Evolutionary conservation across 352 stramenopile species (phyloP).

Genomic region (Globisporangium mamillatum): DNA sequence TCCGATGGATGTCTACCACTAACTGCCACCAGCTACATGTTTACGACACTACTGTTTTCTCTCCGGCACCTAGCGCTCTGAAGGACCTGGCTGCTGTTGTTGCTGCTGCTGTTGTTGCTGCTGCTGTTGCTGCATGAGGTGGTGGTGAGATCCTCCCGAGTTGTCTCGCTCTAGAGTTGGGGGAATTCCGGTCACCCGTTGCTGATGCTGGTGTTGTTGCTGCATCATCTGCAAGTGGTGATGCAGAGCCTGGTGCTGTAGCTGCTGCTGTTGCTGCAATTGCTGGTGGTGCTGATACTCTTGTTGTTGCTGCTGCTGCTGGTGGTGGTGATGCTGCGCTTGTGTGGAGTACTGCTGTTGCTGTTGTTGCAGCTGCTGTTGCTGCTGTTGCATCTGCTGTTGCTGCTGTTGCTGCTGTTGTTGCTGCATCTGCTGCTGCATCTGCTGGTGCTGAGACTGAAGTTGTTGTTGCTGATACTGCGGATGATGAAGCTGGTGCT

Average conservation of each 20-base stretch:
- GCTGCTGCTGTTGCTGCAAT: constrained; percentile 40
- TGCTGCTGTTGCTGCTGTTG: constrained; percentile 16
- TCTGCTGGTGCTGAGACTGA: constrained; percentile 25
- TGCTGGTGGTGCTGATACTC: constrained; percentile 44
- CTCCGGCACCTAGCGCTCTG: constrained; percentile 7
- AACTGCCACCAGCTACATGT: constrained; percentile 3
- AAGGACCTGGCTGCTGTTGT: constrained; percentile 8
- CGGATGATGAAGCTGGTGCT: constrained; percentile 32
- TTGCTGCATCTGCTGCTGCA: constrained; percentile 20
- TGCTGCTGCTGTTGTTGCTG: constrained; percentile 10
- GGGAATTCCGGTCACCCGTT: constrained; percentile 20
- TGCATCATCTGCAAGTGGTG: constrained; percentile 45
- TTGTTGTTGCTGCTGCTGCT: constrained; percentile 46
- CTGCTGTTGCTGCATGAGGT: constrained; percentile 44
- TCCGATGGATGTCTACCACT: neutral
- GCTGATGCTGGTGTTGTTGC: constrained; percentile 46
- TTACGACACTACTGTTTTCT: constrained; percentile 1
- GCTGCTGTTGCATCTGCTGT: constrained; percentile 26
- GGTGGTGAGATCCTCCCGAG: constrained; percentile 31
- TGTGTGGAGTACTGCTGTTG: constrained; percentile 33
- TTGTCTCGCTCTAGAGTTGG: constrained; percentile 16
- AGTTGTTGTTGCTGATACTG: constrained; percentile 25
- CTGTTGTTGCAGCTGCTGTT: constrained; percentile 32
- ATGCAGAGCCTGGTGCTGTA: constrained; percentile 45
- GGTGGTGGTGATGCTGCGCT: constrained; percentile 34